These are phyloP conservation scores for Saprolegnia diclina DNA, from an alignment of 352 stramenopile genomes.

Conservation along the genomic window DNA sequence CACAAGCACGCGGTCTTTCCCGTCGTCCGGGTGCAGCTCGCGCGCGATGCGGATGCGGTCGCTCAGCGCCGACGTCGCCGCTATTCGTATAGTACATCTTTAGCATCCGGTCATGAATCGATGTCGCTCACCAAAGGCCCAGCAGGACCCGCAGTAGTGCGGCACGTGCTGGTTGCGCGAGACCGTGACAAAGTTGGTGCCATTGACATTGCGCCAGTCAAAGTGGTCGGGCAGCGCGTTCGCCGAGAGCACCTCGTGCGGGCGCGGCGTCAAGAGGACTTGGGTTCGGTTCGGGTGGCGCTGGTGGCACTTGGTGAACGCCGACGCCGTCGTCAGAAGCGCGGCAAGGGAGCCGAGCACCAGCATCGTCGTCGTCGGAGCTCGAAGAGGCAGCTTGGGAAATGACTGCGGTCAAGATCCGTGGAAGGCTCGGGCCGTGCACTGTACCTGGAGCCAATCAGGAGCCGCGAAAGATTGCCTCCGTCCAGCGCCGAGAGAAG, in stretches of 20 bases:
- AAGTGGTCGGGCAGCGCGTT: constrained; percentile 87
- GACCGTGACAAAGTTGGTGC: constrained; percentile 76
- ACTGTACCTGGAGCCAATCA: neutral
- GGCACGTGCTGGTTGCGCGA: constrained; percentile 83
- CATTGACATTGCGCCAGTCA: constrained; percentile 87
- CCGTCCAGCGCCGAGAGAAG: no score
- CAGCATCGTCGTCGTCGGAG: neutral
- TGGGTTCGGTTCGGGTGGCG: constrained; percentile 65
- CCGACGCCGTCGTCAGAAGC: neutral
- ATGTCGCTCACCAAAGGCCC: constrained; percentile 59
- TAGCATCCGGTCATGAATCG: constrained; percentile 23
- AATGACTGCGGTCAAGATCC: neutral
- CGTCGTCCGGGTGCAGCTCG: constrained; percentile 43
- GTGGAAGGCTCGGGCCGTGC: neutral
- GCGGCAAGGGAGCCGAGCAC: neutral
- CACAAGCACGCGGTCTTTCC: constrained; percentile 53
- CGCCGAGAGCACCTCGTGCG: constrained; percentile 61
- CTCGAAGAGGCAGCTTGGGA: neutral
- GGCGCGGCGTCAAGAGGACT: constrained; percentile 49
- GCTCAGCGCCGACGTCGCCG: constrained; percentile 75
- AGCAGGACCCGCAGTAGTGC: constrained; percentile 87
- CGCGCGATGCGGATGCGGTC: constrained; percentile 85
- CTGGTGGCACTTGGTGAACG: constrained; percentile 45
- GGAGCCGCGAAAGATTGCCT: no score
- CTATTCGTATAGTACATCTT: no score